Evolutionary conservation across 306 rosid species (phyloP).

Genomic region (Carpinus viminea): DNA sequence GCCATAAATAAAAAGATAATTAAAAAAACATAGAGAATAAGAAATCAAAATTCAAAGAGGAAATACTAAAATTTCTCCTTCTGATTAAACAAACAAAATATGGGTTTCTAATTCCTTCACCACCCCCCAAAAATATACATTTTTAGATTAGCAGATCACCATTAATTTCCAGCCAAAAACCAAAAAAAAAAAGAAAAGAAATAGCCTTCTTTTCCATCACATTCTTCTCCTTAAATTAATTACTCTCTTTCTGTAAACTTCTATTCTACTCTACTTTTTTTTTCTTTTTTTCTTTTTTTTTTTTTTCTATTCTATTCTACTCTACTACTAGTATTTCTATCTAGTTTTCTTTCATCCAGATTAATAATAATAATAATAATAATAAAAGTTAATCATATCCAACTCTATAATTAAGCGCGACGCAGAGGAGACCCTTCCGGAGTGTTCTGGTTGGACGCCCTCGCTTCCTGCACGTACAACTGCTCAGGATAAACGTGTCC

Average conservation of each 20-base stretch:
- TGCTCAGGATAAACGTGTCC: neutral
- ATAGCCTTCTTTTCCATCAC: neutral
- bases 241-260: neutral
- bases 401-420: slow-evolving; percentile 4
- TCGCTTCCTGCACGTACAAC: slow-evolving; percentile 25
- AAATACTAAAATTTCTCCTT: too few species aligned
- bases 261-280: neutral
- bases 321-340: neutral
- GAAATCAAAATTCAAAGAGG: neutral
- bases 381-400: neutral
- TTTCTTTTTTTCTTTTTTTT: too few species aligned
- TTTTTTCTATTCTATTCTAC: neutral
- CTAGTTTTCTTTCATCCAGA: neutral
- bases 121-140: neutral
- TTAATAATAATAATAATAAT: too few species aligned
- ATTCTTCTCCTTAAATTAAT: neutral
- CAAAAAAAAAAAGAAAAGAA: neutral
- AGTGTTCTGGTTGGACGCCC: slow-evolving; percentile 35
- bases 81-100: neutral
- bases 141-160: too few species aligned
- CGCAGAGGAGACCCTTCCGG: slow-evolving; percentile 27
- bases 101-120: neutral
- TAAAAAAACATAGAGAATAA: neutral
- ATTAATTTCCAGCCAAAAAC: neutral
- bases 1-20: too few species aligned